These are phyloP conservation scores for Sequoiadendron giganteum DNA, from an alignment of 75 land plant genomes.

Conservation along the genomic window DNA sequence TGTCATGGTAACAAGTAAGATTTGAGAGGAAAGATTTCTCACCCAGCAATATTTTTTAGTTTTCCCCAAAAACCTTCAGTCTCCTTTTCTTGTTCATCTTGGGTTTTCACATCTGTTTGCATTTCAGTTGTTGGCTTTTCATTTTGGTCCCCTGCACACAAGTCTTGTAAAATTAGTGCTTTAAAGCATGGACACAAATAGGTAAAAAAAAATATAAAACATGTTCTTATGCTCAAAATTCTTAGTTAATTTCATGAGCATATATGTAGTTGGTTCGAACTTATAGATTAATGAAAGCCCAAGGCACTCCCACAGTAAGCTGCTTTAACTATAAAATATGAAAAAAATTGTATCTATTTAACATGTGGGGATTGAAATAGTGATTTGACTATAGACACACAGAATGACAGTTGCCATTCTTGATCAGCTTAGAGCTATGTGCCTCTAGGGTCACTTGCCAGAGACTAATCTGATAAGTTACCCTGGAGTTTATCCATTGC, in stretches of 20 bases:
- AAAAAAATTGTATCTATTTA: background rate
- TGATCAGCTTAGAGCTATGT: constrained; percentile 5
- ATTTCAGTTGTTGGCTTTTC: constrained; percentile 4
- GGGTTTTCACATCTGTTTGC: background rate
- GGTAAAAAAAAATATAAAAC: background rate
- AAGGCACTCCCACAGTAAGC: background rate
- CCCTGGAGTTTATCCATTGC: constrained; percentile 18
- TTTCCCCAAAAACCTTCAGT: constrained; percentile 7
- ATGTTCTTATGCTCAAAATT: background rate
- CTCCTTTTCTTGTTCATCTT: constrained; percentile 2
- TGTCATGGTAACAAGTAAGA: background rate
- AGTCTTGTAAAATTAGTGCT: background rate
- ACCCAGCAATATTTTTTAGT: constrained; percentile 9
- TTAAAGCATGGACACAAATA: background rate
- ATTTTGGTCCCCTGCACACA: constrained; percentile 5
- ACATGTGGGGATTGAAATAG: background rate
- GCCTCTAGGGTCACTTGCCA: constrained; percentile 17
- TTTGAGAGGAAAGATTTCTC: background rate
- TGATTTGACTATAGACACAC: background rate
- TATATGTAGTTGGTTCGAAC: background rate
- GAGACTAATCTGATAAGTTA: constrained; percentile 18
- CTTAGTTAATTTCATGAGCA: background rate
- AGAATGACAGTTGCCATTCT: constrained; percentile 11
- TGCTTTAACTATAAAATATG: background rate
- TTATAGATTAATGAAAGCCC: background rate